Evolutionary conservation across 2,329 filamentous ascomycete species (phyloP).

Genomic region (Metarhizium anisopliae): DNA sequence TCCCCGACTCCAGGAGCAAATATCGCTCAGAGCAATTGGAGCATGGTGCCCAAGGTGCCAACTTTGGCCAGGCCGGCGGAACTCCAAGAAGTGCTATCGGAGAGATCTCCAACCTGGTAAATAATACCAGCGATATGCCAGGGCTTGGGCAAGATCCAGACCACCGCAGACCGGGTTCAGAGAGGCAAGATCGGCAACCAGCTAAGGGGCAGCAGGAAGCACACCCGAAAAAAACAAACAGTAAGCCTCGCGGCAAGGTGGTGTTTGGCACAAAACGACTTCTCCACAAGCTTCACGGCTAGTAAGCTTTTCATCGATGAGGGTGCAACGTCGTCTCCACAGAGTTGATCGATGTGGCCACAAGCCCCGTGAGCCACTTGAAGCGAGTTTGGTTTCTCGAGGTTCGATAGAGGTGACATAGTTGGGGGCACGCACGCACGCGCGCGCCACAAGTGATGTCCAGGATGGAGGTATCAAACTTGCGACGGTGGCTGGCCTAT

Average conservation of each 20-base stretch:
- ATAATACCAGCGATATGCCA: neutral
- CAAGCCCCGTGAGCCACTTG: neutral
- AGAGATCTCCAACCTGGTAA: neutral
- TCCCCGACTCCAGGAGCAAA: neutral
- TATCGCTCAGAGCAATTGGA: no score
- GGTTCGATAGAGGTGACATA: neutral
- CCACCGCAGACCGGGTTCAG: neutral
- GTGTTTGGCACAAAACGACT: neutral
- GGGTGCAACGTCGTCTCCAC: neutral
- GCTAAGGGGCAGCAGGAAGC: neutral
- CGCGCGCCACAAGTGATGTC: neutral
- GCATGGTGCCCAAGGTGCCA: neutral
- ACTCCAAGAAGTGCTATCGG: neutral
- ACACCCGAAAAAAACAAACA: neutral
- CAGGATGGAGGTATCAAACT: neutral
- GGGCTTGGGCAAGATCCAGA: neutral
- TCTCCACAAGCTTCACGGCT: neutral
- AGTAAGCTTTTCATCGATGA: neutral
- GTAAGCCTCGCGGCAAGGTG: neutral
- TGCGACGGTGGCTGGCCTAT: constrained; percentile 2
- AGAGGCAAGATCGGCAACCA: neutral
- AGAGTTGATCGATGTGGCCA: neutral
- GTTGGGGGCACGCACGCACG: neutral
- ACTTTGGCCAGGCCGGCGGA: neutral
- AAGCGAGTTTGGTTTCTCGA: neutral